phyloP scores from a whole-genome alignment of 768 basidiomycete species.

The Floccularia luteovirens region DNA sequence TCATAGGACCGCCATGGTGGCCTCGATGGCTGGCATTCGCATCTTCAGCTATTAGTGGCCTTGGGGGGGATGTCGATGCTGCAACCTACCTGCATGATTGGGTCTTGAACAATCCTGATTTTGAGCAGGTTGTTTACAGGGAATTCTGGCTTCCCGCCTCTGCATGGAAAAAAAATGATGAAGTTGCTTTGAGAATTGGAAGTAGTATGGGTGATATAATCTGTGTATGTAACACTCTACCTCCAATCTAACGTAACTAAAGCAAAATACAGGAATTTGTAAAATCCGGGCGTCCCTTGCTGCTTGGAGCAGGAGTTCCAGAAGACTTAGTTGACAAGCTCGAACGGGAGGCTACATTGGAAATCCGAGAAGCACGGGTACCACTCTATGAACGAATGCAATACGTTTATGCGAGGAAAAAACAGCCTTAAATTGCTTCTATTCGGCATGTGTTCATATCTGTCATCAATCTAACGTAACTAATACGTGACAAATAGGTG shows the following conservation, averaged over 20 bases:
- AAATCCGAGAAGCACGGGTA: constrained; percentile 38
- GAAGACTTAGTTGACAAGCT: constrained; percentile 46
- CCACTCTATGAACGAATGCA: constrained; percentile 49
- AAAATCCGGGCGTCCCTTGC: constrained; percentile 55
- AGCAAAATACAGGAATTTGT: constrained; percentile 45
- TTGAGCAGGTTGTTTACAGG: constrained; percentile 50
- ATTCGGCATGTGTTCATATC: no score
- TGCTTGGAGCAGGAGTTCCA: constrained; percentile 56
- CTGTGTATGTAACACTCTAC: constrained; percentile 24
- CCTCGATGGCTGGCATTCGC: constrained; percentile 55
- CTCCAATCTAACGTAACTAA: constrained; percentile 2
- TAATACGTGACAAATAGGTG: no score
- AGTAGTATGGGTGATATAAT: constrained; percentile 51
- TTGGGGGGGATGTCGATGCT: constrained; percentile 60
- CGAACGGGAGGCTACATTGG: constrained; percentile 40
- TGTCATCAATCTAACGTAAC: no score
- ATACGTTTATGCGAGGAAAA: constrained; percentile 55
- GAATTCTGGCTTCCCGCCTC: constrained; percentile 61
- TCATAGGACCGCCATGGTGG: constrained; percentile 47
- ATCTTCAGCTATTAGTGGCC: constrained; percentile 41
- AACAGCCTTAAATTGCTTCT: constrained; percentile 4
- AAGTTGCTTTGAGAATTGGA: constrained; percentile 28
- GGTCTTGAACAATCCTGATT: constrained; percentile 43
- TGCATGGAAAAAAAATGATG: constrained; percentile 40
- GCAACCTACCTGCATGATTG: constrained; percentile 48